Percentiles rank a stretch among this genome's conserved stretches.
These are phyloP conservation scores for Bruguiera gymnorhiza DNA, from an alignment of 345 rosid genomes.

Conservation along the genomic window DNA sequence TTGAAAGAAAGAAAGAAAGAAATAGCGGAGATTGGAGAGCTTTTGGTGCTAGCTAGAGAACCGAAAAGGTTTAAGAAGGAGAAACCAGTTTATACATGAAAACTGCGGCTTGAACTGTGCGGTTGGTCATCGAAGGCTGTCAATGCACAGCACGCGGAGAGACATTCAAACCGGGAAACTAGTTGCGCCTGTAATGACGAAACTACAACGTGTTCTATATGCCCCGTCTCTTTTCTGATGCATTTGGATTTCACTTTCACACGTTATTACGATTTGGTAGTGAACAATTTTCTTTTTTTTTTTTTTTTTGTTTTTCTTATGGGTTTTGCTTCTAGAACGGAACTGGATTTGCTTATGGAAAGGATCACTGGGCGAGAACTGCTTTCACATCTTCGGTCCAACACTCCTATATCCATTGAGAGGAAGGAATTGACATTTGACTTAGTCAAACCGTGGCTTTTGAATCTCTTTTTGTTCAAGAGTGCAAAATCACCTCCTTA, in stretches of 20 bases:
- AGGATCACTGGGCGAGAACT: too few species aligned
- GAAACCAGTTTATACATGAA: constrained; percentile 11
- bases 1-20: not conserved
- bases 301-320: too few species aligned
- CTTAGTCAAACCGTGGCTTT: not conserved
- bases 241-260: not conserved
- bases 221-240: not conserved
- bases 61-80: constrained; percentile 14
- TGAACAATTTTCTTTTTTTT: not conserved
- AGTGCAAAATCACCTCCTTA: not conserved
- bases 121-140: constrained; percentile 17
- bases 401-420: not conserved
- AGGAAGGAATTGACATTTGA: constrained; percentile 22
- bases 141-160: constrained; percentile 39
- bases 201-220: not conserved
- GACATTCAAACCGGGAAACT: constrained; percentile 20
- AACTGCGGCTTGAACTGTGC: not conserved
- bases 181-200: constrained; percentile 22
- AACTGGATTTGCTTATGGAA: not conserved
- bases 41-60: not conserved
- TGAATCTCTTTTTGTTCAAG: not conserved
- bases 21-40: not conserved
- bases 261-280: not conserved
- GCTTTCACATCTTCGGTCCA: constrained; percentile 2
- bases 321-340: not conserved